Base-by-base conservation (phyloP, 768 basidiomycete genomes). In the Rhodotorula kratochvilovae region DNA sequence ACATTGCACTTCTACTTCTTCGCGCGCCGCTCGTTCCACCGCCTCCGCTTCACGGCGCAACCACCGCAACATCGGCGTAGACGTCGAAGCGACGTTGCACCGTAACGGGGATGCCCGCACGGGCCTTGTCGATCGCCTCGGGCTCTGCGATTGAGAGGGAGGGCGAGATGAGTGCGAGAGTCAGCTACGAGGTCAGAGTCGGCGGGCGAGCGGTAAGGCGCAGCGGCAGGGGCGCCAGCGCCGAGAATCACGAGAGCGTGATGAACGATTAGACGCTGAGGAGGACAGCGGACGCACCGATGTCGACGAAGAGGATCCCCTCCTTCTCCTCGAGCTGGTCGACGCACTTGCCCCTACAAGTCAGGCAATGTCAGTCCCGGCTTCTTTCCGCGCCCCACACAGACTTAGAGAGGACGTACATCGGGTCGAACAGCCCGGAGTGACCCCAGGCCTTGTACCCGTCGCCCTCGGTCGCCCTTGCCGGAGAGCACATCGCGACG, bases 401-500 rank as follows among this genome's bases (percentile, higher is more conserved):
- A 59, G 55, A 36, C 31, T 63, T 27, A 50, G 55, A 59, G 35
- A 25, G 42, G 45, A 82, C 88, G 74, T 75, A 91, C 90, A 59
- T 60, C 27, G 70, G 76, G 55, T 73, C 71, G 2, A 57, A 61
- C 16, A 65, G 63, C 23, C 64, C 67, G 36, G 74, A 73, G 51
- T 72, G 71, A 0, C 79, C 79, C 66, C 73, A 80, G 67, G 95
- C 92, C 78, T 96, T 92, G 80, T 98, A 98, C 25, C 77, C 75
- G 10, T 84, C 84, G 29, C 91, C 90, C 17, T 81, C 86, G 75
- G 89, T 78, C 74, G 95, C 89, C 33, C 94, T 86, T 5, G 96
- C 95, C 42, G 94, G 93, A 67, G 92, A 96, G 79, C 92, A 95
- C 92, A 94, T 95, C 2, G 90, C 85, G 72, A 97, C 86, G 82